Evolutionary conservation across 208 protist species (phyloP).

Genomic region (Trypanosoma platydactyli): DNA sequence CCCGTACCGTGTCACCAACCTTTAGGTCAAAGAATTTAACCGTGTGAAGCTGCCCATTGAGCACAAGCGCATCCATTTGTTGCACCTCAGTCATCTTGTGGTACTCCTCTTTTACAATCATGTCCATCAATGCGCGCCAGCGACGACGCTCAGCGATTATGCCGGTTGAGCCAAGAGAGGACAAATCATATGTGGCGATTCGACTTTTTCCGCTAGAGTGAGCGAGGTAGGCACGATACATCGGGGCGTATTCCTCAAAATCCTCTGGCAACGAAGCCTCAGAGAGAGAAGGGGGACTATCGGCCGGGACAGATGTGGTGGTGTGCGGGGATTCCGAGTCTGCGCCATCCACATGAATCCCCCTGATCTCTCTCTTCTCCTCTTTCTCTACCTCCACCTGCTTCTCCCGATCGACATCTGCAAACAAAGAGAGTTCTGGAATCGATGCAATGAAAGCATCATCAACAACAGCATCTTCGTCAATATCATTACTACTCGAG

Average conservation of each 20-base stretch:
- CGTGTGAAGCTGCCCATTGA: slow-evolving; percentile 83
- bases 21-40: slow-evolving; percentile 88
- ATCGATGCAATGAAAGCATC: slow-evolving; percentile 26
- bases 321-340: not conserved
- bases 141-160: slow-evolving; percentile 54
- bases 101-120: slow-evolving; percentile 75
- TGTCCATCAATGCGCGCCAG: slow-evolving; percentile 80
- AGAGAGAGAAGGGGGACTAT: not conserved
- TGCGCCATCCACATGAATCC: not conserved
- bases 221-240: slow-evolving; percentile 65
- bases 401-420: not conserved
- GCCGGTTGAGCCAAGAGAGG: slow-evolving; percentile 42
- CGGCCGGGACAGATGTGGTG: not conserved
- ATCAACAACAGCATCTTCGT: slow-evolving; percentile 9
- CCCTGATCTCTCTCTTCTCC: not conserved
- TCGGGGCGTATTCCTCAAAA: slow-evolving; percentile 54
- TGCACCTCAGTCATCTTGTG: slow-evolving; percentile 57
- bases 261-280: slow-evolving; percentile 24
- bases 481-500: not conserved
- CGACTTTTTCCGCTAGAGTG: slow-evolving; percentile 57
- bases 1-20: slow-evolving; percentile 77
- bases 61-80: slow-evolving; percentile 50
- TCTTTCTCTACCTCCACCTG: not conserved
- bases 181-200: slow-evolving; percentile 59
- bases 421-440: slow-evolving; percentile 26